These are phyloP conservation scores for Quillaja saponaria DNA, from an alignment of 306 rosid genomes.

Conservation along the genomic window DNA sequence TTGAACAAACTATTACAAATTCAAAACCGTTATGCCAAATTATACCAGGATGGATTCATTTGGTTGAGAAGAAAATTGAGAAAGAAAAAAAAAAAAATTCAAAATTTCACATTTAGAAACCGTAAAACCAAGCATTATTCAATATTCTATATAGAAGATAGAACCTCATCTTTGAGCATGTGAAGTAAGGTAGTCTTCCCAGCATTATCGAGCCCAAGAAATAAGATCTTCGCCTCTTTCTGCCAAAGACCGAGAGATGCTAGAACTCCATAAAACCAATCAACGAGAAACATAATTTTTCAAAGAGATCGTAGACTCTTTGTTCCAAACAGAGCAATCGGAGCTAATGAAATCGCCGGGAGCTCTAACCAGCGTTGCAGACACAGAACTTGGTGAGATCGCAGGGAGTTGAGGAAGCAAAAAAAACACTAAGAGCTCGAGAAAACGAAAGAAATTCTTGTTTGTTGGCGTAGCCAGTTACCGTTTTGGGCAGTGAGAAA, in stretches of 20 bases:
- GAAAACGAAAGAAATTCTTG: constrained; percentile 26
- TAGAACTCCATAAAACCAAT: constrained; percentile 81
- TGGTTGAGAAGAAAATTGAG: neutral
- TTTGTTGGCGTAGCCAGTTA: constrained; percentile 26
- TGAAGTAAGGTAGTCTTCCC: constrained; percentile 90
- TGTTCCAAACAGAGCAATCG: neutral
- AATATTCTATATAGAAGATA: neutral
- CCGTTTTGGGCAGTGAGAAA: constrained; percentile 48
- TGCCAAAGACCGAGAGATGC: constrained; percentile 79
- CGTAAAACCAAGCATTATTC: neutral
- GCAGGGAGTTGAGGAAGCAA: neutral
- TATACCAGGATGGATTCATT: neutral
- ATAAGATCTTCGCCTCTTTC: constrained; percentile 84
- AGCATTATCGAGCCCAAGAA: constrained; percentile 83
- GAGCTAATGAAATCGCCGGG: constrained; percentile 9
- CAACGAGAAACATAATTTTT: constrained; percentile 60
- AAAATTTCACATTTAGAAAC: too few species aligned
- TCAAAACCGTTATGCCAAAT: too few species aligned
- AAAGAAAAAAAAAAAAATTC: neutral
- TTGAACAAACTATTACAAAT: too few species aligned
- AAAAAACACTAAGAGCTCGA: neutral
- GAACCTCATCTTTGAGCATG: constrained; percentile 86
- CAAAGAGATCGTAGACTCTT: constrained; percentile 8
- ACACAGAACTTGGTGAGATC: constrained; percentile 1
- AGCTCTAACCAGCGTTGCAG: constrained; percentile 14